Conservation (phyloP, 345 rosid species). For the Stellera chamaejasme region DNA sequence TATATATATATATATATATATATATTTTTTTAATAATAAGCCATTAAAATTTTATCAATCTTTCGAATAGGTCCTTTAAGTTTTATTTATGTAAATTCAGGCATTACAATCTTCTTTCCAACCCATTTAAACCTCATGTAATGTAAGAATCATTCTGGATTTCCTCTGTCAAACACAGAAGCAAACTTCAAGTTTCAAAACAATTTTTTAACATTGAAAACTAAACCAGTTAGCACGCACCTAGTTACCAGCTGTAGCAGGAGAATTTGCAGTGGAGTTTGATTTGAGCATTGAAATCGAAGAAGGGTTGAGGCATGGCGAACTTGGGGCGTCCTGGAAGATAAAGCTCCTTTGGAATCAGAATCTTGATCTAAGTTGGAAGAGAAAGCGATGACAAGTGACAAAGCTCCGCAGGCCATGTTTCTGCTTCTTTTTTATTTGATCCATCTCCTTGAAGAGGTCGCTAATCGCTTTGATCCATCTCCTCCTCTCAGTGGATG, state of each 20-base stretch:
- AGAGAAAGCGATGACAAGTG: conserved; percentile 14
- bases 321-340: neutral
- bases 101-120: too few species aligned
- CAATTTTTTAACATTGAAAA: neutral
- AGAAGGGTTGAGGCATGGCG: neutral
- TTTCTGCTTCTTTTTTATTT: neutral
- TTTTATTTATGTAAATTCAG: too few species aligned
- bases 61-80: too few species aligned
- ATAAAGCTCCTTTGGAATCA: conserved; percentile 9
- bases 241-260: conserved; percentile 17
- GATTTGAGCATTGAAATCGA: conserved; percentile 26
- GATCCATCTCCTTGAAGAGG: neutral
- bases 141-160: conserved; percentile 20
- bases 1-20: too few species aligned
- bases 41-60: too few species aligned
- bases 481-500: neutral
- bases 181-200: neutral
- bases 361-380: conserved; percentile 9
- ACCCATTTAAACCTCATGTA: too few species aligned
- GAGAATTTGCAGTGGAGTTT: conserved; percentile 17
- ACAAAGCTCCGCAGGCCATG: conserved; percentile 21
- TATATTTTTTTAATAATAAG: too few species aligned
- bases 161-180: conserved; percentile 21
- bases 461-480: neutral
- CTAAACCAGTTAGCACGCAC: neutral